These are phyloP conservation scores for Verticillium nonalfalfae DNA, from an alignment of 2,329 filamentous ascomycete genomes.

Conservation along the genomic window DNA sequence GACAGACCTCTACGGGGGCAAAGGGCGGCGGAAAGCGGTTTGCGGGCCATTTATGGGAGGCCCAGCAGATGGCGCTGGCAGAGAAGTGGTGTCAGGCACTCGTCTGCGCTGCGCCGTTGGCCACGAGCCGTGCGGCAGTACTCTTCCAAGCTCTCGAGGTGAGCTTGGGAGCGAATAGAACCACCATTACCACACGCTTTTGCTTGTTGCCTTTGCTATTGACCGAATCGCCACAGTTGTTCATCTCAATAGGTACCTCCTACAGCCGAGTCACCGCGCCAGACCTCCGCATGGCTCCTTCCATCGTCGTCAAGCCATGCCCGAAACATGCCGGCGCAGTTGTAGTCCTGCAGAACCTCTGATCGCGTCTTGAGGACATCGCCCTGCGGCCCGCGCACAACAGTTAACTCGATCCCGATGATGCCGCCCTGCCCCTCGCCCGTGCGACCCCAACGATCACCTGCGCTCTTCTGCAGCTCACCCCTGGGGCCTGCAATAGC, in stretches of 20 bases:
- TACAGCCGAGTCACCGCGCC: background rate
- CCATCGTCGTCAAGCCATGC: conserved; percentile 66
- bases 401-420: conserved; percentile 66
- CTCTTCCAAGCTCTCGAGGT: background rate
- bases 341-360: conserved; percentile 68
- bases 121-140: background rate
- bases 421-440: conserved; percentile 82
- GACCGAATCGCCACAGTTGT: background rate
- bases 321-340: conserved; percentile 83
- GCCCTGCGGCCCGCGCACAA: conserved; percentile 37
- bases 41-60: background rate
- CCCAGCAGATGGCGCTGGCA: conserved; percentile 1
- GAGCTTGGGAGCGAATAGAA: background rate
- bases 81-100: background rate
- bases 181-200: background rate
- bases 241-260: background rate
- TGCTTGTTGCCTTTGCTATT: background rate
- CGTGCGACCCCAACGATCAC: conserved; percentile 62
- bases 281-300: conserved; percentile 23
- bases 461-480: conserved; percentile 69
- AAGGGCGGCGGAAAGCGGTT: background rate
- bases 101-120: background rate
- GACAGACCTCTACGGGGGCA: conserved; percentile 1
- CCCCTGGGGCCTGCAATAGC: conserved; percentile 65
- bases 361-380: conserved; percentile 31